Base-by-base conservation (phyloP, 352 stramenopile genomes). In the Plasmopara viticola region DNA sequence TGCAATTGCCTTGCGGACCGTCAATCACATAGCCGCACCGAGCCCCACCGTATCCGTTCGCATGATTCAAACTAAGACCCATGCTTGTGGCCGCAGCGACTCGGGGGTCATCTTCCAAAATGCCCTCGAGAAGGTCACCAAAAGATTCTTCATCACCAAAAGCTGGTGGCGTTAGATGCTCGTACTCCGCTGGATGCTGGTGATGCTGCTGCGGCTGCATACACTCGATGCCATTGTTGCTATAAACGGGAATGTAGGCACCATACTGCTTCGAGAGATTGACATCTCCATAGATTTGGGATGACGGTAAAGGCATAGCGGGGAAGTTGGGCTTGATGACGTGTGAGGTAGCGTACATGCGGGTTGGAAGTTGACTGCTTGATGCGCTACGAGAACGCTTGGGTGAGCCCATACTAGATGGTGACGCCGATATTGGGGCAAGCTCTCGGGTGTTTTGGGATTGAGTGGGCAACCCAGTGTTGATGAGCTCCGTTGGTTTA, bases 91-190 rank as follows among this genome's bases (percentile, higher is more conserved):
- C 39, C 15, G 49, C 25, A 49, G 42, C 41, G 54, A 71, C 42
- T 40, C 64, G 60, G 45, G 74, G 64, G 20, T 89, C 78, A 47
- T 89, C 78, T 44, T 89, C 78, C 0, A 86, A 61, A 57, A 89
- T 86, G 33, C 72, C 75, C 49, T 89, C 73, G 15, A 89, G 56
- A 33, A 89, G 60, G 46, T 89, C 78, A 25, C 75, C 72, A 51
- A 89, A 86, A 7, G 63, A 57, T 48, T 89, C 78, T 60, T 89
- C 78, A 45, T 86, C 78, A 1, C 64, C 66, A 51, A 83, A 86
- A 28, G 73, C 46, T 33, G 62, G 51, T 5, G 71, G 56, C n/a
- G 72, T 62, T 38, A 84, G 66, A 29, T 89, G 78, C 30, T 89
- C 75, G 52, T 88, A 86, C 13, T 62, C 58, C 13, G 43, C 30